Percentiles rank a stretch among this genome's conserved stretches.
phyloP scores from a whole-genome alignment of 192 early-diverging fungal species.

The Coemansia sp. region DNA sequence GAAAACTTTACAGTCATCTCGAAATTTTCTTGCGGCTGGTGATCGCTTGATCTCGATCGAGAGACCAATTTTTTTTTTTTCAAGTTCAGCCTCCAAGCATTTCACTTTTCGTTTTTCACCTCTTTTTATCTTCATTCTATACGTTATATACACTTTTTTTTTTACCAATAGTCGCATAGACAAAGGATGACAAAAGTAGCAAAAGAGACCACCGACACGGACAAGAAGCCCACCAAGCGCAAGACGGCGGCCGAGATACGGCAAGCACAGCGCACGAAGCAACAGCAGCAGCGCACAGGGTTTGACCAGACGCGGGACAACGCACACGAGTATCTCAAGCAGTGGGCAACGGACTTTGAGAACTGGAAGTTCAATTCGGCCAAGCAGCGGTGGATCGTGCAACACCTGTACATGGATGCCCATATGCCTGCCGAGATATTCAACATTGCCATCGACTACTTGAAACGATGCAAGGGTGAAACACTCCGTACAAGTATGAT shows the following conservation, averaged over 20 bases:
- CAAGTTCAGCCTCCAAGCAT: neutral
- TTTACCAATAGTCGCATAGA: too few species aligned
- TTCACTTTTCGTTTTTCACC: neutral
- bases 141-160: too few species aligned
- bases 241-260: conserved; percentile 45
- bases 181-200: neutral
- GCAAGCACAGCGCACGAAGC: conserved; percentile 25
- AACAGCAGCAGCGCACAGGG: conserved; percentile 27
- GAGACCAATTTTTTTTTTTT: neutral
- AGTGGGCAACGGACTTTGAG: conserved; percentile 15
- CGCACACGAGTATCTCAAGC: conserved; percentile 32
- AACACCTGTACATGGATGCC: conserved; percentile 39
- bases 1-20: neutral
- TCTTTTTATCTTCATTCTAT: neutral
- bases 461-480: conserved; percentile 4
- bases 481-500: conserved; percentile 23
- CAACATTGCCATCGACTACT: conserved; percentile 31
- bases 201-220: neutral
- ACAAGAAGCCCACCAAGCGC: conserved; percentile 29
- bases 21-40: neutral
- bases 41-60: neutral
- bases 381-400: conserved; percentile 46
- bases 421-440: conserved; percentile 29
- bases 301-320: conserved; percentile 24
- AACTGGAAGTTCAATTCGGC: conserved; percentile 54